Conservation (phyloP, 2,329 filamentous ascomycete genomes). For the Teratosphaeria nubilosa region DNA sequence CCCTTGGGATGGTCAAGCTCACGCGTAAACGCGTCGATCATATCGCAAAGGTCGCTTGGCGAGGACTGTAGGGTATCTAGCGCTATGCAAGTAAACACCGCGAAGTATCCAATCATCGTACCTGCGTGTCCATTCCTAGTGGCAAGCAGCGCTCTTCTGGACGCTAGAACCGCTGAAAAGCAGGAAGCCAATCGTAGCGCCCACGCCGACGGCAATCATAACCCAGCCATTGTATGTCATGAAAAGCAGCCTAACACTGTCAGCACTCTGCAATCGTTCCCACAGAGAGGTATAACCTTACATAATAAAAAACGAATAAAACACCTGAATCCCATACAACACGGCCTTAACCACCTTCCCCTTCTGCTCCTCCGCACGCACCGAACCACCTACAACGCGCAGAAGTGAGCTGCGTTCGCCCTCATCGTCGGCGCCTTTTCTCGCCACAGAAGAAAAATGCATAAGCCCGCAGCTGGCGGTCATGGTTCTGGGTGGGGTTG, state of each 20-base stretch:
- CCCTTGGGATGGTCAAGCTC: conserved; percentile 76
- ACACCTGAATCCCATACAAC: conserved; percentile 87
- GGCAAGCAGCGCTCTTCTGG: conserved; percentile 79
- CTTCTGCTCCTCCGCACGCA: conserved; percentile 48
- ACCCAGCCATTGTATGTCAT: conserved; percentile 99
- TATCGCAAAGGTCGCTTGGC: conserved; percentile 69
- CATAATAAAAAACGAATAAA: conserved; percentile 99
- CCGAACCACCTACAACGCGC: conserved; percentile 56
- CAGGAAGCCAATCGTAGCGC: conserved; percentile 81
- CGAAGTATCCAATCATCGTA: not conserved
- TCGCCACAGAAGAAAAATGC: not conserved
- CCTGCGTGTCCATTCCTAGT: conserved; percentile 42
- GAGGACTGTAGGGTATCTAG: conserved; percentile 9
- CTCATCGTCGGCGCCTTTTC: not conserved
- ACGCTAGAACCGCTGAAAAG: conserved; percentile 61
- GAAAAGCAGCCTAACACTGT: conserved; percentile 69
- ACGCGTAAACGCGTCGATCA: conserved; percentile 91
- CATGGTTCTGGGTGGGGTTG: not conserved
- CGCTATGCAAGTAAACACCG: not conserved
- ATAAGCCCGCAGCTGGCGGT: not conserved
- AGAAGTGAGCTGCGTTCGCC: conserved; percentile 57
- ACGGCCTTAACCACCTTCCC: conserved; percentile 69
- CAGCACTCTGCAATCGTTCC: not conserved
- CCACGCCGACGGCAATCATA: conserved; percentile 82
- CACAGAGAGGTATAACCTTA: conserved; percentile 46